phyloP scores from a whole-genome alignment of 257 asterid genomes.

The Paulownia fortunei region DNA sequence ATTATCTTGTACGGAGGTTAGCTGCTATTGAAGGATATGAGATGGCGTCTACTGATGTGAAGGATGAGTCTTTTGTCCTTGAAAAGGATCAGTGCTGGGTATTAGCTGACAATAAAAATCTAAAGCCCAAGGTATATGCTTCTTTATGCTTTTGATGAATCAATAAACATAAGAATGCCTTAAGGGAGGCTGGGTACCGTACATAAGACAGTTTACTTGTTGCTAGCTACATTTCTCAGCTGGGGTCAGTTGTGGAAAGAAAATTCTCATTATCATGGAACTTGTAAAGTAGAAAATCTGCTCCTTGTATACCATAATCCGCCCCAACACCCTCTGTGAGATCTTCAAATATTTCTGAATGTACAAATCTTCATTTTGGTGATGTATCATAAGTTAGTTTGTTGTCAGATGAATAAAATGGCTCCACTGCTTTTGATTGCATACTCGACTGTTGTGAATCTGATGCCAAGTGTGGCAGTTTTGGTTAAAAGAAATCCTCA shows the following conservation, averaged over 20 bases:
- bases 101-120: constrained; percentile 66
- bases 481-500: background rate
- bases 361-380: background rate
- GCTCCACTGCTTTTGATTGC: background rate
- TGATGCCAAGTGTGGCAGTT: background rate
- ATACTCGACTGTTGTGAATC: background rate
- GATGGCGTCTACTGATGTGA: constrained; percentile 73
- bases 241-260: background rate
- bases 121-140: constrained; percentile 68
- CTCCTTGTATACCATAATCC: too few species aligned
- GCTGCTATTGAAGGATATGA: constrained; percentile 86
- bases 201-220: background rate
- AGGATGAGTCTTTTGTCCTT: constrained; percentile 78
- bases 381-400: background rate
- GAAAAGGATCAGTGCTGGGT: constrained; percentile 89
- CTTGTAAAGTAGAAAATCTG: background rate
- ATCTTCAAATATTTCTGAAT: background rate
- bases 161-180: background rate
- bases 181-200: background rate
- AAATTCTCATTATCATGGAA: background rate
- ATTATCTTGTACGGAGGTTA: constrained; percentile 77
- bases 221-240: constrained; percentile 14
- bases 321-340: background rate
- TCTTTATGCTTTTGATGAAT: constrained; percentile 10
- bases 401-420: background rate